Conservation (phyloP, 2,329 filamentous ascomycete species). For the Proliferodiscus dingleyae region DNA sequence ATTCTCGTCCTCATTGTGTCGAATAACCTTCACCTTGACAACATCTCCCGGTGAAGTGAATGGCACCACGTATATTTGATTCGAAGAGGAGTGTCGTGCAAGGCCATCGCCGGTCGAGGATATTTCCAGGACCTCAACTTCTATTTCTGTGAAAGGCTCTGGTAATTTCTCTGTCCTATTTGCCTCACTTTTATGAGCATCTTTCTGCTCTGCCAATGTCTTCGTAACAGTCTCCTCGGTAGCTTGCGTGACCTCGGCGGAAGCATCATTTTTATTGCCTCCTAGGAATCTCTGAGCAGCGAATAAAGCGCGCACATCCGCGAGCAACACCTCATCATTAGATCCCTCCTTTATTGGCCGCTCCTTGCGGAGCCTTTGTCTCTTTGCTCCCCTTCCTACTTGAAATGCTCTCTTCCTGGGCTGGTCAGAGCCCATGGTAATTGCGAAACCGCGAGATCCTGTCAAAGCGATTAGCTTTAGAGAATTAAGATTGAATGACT, state of each 20-base stretch:
- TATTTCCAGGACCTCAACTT: slow-evolving; percentile 74
- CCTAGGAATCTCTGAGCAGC: slow-evolving; percentile 33
- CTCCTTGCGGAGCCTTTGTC: slow-evolving; percentile 51
- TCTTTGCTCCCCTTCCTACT: slow-evolving; percentile 37
- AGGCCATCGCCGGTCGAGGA: slow-evolving; percentile 92
- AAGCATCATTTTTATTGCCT: slow-evolving; percentile 26
- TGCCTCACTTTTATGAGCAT: slow-evolving; percentile 16
- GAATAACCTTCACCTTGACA: slow-evolving; percentile 72
- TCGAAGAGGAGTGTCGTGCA: slow-evolving; percentile 61
- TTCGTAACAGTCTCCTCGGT: background rate
- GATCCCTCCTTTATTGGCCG: slow-evolving; percentile 53
- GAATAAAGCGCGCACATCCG: slow-evolving; percentile 56
- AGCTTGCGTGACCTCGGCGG: slow-evolving; percentile 17
- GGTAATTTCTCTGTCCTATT: slow-evolving; percentile 43
- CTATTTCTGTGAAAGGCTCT: slow-evolving; percentile 66
- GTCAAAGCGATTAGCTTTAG: background rate
- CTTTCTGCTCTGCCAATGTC: background rate
- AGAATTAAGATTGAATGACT: background rate
- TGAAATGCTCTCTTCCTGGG: slow-evolving; percentile 26
- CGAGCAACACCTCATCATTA: slow-evolving; percentile 60
- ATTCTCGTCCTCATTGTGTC: slow-evolving; percentile 58
- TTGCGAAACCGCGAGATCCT: background rate
- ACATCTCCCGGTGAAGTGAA: slow-evolving; percentile 84
- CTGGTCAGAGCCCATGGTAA: slow-evolving; percentile 10
- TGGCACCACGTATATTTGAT: slow-evolving; percentile 75